Percentiles rank a stretch among this genome's conserved stretches.
Evolutionary conservation across 768 basidiomycete genomes (phyloP).

Genomic region (Rhodotorula toruloides): DNA sequence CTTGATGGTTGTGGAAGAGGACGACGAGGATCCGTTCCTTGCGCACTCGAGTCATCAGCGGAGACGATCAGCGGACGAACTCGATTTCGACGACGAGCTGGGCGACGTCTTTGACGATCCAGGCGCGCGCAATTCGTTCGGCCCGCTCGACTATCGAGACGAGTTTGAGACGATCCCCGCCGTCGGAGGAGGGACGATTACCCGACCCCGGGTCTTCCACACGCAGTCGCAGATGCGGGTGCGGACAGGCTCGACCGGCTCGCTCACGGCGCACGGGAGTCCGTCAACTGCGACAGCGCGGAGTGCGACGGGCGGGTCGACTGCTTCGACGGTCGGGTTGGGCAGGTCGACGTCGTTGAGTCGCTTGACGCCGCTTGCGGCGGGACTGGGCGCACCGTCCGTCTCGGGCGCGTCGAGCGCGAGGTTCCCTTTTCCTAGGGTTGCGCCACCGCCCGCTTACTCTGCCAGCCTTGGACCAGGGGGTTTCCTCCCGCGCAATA

Average conservation of each 20-base stretch:
- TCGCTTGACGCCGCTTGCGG: not conserved
- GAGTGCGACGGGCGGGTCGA: constrained; percentile 14
- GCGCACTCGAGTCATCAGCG: too few relatives aligned
- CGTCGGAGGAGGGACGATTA: constrained; percentile 81
- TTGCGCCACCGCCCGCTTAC: constrained; percentile 20
- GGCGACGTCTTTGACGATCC: not conserved
- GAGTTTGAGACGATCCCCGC: constrained; percentile 79
- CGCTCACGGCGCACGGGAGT: constrained; percentile 32
- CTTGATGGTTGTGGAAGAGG: constrained; percentile 48
- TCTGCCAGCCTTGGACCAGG: not conserved
- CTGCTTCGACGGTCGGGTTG: constrained; percentile 27
- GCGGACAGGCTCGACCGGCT: constrained; percentile 41
- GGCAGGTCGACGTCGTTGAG: not conserved
- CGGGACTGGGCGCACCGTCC: not conserved
- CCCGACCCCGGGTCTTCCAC: constrained; percentile 77
- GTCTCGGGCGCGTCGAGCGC: constrained; percentile 22
- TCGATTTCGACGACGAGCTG: constrained; percentile 1
- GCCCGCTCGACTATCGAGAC: constrained; percentile 21
- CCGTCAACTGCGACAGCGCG: constrained; percentile 29
- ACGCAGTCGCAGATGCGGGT: constrained; percentile 66
- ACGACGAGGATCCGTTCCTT: constrained; percentile 42
- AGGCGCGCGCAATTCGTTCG: not conserved
- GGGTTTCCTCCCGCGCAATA: constrained; percentile 8
- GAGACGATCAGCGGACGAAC: not conserved
- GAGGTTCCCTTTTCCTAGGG: constrained; percentile 28